Evolutionary conservation across 2,329 filamentous ascomycete genomes (phyloP).

Genomic region (Aspergillus sojae): DNA sequence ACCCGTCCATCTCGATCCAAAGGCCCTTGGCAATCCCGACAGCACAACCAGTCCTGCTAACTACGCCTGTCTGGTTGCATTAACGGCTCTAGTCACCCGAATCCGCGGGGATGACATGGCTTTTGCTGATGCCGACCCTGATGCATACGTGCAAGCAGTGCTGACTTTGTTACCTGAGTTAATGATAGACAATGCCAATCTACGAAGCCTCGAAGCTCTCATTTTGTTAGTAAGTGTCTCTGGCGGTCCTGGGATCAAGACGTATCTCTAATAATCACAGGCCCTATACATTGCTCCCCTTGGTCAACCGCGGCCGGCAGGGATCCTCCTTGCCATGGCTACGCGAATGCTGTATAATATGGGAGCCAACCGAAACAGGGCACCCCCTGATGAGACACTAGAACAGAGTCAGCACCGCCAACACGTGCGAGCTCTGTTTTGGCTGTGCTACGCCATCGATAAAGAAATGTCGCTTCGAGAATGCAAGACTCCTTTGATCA

Average conservation of each 20-base stretch:
- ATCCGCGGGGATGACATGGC: conserved; percentile 25
- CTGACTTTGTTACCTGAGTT: conserved; percentile 24
- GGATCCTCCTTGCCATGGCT: conserved; percentile 24
- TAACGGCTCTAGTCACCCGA: conserved; percentile 28
- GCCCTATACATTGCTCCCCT: conserved; percentile 23
- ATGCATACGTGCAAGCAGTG: conserved; percentile 26
- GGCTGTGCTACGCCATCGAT: conserved; percentile 27
- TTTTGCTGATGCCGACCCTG: conserved; percentile 24
- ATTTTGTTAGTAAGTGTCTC: conserved; percentile 22
- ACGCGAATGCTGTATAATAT: conserved; percentile 26
- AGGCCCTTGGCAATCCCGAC: conserved; percentile 13
- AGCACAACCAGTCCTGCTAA: conserved; percentile 14
- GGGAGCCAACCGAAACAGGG: conserved; percentile 18
- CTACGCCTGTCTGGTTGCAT: conserved; percentile 24
- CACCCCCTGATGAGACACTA: not conserved
- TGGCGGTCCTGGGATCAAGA: too few species aligned
- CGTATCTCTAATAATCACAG: conserved; percentile 9
- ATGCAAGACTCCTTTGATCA: conserved; percentile 23
- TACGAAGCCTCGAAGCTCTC: conserved; percentile 24
- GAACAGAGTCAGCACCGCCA: not conserved
- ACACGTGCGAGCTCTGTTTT: conserved; percentile 29
- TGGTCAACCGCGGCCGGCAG: conserved; percentile 25
- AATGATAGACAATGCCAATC: conserved; percentile 22
- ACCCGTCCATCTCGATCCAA: not conserved
- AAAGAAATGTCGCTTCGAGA: conserved; percentile 28